phyloP scores from a whole-genome alignment of 1,284 basidiomycete species.

The Caloboletus firmus region DNA sequence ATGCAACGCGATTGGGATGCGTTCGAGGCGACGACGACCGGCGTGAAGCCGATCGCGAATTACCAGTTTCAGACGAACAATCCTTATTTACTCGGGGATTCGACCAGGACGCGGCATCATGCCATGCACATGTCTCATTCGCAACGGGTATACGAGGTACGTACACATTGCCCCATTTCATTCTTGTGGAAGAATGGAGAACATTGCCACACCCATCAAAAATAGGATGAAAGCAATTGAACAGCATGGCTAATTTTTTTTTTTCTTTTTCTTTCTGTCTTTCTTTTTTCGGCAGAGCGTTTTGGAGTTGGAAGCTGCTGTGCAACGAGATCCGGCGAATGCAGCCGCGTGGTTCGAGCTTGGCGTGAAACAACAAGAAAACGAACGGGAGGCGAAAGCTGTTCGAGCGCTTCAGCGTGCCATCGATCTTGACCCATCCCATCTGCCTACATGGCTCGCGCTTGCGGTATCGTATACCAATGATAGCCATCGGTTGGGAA shows the following conservation, averaged over 20 bases:
- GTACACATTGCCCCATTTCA: constrained; percentile 27
- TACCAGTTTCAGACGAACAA: constrained; percentile 85
- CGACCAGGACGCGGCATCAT: constrained; percentile 57
- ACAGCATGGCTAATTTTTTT: constrained; percentile 17
- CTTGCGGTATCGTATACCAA: constrained; percentile 93
- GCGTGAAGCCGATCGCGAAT: constrained; percentile 54
- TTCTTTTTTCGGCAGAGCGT: constrained; percentile 58
- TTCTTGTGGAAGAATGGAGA: constrained; percentile 9
- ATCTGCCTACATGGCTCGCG: constrained; percentile 86
- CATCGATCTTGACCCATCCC: constrained; percentile 75
- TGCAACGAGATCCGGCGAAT: constrained; percentile 75
- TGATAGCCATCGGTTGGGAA: constrained; percentile 73
- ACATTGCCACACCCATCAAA: background rate
- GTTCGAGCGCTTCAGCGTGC: constrained; percentile 84
- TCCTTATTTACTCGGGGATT: constrained; percentile 70
- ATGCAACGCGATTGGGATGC: constrained; percentile 85
- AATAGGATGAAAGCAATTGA: background rate
- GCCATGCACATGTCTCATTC: constrained; percentile 46
- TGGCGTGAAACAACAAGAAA: constrained; percentile 97
- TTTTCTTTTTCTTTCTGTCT: background rate
- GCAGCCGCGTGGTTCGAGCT: constrained; percentile 87
- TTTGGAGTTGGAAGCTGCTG: constrained; percentile 87
- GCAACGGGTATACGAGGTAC: constrained; percentile 59
- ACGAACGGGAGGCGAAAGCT: constrained; percentile 92
- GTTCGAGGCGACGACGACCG: constrained; percentile 68